A percentile compares a stretch with the other conserved stretches of the same genome.
Evolutionary conservation across 2,329 filamentous ascomycete species (phyloP).

Genomic region (Alternaria postmessia): DNA sequence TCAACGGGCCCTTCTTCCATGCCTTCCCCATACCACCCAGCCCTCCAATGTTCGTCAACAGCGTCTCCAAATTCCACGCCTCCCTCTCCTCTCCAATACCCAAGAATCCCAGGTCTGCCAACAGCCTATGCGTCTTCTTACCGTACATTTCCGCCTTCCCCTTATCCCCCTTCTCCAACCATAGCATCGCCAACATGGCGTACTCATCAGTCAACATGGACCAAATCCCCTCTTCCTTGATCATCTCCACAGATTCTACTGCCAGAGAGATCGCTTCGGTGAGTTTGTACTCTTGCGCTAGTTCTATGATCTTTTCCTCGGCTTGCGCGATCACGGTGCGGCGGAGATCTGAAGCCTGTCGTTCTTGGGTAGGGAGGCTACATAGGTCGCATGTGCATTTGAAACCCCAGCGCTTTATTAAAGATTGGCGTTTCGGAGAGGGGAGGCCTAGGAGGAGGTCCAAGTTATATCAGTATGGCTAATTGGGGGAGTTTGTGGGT

Average conservation of each 20-base stretch:
- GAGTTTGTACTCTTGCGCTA: conserved; percentile 8
- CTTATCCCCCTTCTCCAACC: conserved; percentile 17
- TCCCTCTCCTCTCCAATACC: conserved; percentile 16
- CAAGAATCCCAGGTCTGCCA: conserved; percentile 28
- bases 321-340: conserved; percentile 20
- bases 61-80: conserved; percentile 24
- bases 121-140: conserved; percentile 5
- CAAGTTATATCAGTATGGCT: background rate
- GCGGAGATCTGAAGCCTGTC: conserved; percentile 25
- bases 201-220: conserved; percentile 28
- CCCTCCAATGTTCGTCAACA: conserved; percentile 21
- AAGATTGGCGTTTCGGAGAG: conserved; percentile 7
- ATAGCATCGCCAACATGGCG: conserved; percentile 27
- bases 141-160: conserved; percentile 22
- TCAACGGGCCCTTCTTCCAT: conserved; percentile 4
- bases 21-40: conserved; percentile 3
- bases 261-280: conserved; percentile 20
- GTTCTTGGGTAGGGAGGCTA: background rate
- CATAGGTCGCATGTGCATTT: conserved; percentile 35
- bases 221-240: conserved; percentile 25
- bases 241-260: conserved; percentile 22
- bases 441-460: conserved; percentile 30
- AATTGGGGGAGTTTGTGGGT: background rate
- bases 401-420: conserved; percentile 34
- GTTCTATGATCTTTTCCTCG: conserved; percentile 14